Base-by-base conservation (phyloP, 2,329 filamentous ascomycete genomes). In the Esteya vermicola region DNA sequence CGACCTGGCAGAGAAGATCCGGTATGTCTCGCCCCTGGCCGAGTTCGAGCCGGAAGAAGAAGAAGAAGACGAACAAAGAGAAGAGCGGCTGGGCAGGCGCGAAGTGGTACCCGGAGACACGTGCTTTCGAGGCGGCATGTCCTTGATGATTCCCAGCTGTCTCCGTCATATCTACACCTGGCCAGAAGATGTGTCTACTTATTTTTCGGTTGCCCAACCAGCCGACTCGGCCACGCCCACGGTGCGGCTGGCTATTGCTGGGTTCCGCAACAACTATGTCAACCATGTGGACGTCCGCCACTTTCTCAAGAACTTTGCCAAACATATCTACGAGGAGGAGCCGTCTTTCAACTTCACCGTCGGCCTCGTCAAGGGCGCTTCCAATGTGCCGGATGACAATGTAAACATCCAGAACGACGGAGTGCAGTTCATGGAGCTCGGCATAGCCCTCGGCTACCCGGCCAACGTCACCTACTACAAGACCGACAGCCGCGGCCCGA, bases 31-130 rank as follows among this genome's bases (percentile, higher is more conserved):
- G 31, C 67, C 68, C 0, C 51, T 70, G 32, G 54, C 58, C 42
- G 64, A 70, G 54, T 71, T 71, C 42, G 63, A 69, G 60, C 54
- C 57, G n/a, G n/a, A n/a, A n/a, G n/a, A n/a, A n/a, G n/a, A n/a
- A n/a, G n/a, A n/a, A n/a, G n/a, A 3, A 64, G 64, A 2, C 38
- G 44, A 45, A 12, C n/a, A 7, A 34, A 37, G 35, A 9, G 28
- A 33, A 16, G 16, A 12, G n/a, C n/a, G n/a, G n/a, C n/a, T n/a
- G n/a, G n/a, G n/a, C n/a, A n/a, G n/a, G n/a, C n/a, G n/a, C n/a
- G n/a, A n/a, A n/a, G n/a, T n/a, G n/a, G n/a, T n/a, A n/a, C n/a
- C n/a, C n/a, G n/a, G n/a, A n/a, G n/a, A n/a, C n/a, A n/a, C n/a
- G n/a, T n/a, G n/a, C n/a, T n/a, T n/a, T n/a, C n/a, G n/a, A n/a